Percentiles rank a stretch among this genome's conserved stretches.
Conservation (phyloP, 192 early-diverging fungal genomes). For the Linnemannia zychae region DNA sequence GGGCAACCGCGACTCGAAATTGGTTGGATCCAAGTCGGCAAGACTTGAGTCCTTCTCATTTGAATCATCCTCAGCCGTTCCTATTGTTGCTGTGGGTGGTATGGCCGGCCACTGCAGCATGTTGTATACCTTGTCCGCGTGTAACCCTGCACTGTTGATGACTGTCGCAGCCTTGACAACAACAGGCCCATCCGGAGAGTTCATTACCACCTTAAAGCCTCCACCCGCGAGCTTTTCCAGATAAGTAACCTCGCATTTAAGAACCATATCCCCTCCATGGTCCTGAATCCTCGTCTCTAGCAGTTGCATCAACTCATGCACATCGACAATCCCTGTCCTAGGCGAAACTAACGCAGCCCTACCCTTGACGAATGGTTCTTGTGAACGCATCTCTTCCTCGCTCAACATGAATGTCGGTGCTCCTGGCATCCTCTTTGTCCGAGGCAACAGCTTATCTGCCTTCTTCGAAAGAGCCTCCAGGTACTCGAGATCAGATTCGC, state of each 20-base stretch:
- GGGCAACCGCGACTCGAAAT: neutral
- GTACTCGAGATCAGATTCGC: constrained; percentile 63
- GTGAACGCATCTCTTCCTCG: constrained; percentile 36
- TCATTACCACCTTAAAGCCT: constrained; percentile 67
- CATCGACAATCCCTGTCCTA: constrained; percentile 88
- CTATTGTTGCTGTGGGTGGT: neutral
- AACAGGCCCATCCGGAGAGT: constrained; percentile 60
- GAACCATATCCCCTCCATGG: constrained; percentile 68
- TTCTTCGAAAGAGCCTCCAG: constrained; percentile 69
- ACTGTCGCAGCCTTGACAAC: constrained; percentile 68
- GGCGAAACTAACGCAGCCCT: constrained; percentile 72
- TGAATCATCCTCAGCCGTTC: neutral
- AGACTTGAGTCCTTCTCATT: neutral
- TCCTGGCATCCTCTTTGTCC: constrained; percentile 45
- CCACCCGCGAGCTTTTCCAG: constrained; percentile 44
- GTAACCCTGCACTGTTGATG: constrained; percentile 85
- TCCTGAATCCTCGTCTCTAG: constrained; percentile 68
- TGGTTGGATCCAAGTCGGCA: neutral
- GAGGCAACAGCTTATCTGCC: constrained; percentile 57
- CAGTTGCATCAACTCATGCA: constrained; percentile 76
- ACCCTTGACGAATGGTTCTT: constrained; percentile 75
- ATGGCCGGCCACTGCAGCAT: constrained; percentile 30
- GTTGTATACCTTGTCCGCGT: constrained; percentile 73
- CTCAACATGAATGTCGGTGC: constrained; percentile 68
- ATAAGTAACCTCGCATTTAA: constrained; percentile 61